Evolutionary conservation across 2,329 filamentous ascomycete species (phyloP).

Genomic region (Neofusicoccum umdonicola): DNA sequence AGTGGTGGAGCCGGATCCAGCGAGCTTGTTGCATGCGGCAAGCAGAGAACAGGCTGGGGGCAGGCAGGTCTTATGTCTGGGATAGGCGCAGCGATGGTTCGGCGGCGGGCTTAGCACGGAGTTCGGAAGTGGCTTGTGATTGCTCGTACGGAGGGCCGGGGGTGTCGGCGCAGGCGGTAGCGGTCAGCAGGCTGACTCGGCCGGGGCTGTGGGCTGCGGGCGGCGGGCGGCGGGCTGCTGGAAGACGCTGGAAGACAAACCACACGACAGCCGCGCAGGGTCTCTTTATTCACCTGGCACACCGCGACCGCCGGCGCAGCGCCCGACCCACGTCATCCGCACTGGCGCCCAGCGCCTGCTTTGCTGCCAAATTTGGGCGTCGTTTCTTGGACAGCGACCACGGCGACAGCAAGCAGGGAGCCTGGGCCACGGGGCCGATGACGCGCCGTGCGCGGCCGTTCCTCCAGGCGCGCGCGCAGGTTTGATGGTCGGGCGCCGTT

Average conservation of each 20-base stretch:
- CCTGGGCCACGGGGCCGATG: neutral
- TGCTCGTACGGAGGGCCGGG: slow-evolving; percentile 9
- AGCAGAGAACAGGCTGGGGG: neutral
- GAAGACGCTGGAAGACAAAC: neutral
- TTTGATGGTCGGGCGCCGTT: neutral
- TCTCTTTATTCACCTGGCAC: neutral
- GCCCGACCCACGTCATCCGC: slow-evolving; percentile 5
- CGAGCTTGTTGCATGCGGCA: slow-evolving; percentile 1
- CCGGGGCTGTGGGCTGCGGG: neutral
- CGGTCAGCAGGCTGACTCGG: neutral
- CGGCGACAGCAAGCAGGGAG: neutral
- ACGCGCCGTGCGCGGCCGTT: neutral
- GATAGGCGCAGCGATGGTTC: neutral
- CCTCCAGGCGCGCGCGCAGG: neutral
- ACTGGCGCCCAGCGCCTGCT: neutral
- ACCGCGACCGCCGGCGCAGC: neutral
- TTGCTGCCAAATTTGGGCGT: neutral
- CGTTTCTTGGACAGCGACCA: neutral
- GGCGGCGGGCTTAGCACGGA: neutral
- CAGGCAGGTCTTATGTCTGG: neutral
- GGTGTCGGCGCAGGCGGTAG: neutral
- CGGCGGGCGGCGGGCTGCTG: no score
- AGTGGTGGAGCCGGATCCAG: neutral
- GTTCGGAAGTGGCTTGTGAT: slow-evolving; percentile 13
- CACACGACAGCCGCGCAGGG: neutral